Conservation (phyloP, 306 rosid species). For the Bauhinia variegata region DNA sequence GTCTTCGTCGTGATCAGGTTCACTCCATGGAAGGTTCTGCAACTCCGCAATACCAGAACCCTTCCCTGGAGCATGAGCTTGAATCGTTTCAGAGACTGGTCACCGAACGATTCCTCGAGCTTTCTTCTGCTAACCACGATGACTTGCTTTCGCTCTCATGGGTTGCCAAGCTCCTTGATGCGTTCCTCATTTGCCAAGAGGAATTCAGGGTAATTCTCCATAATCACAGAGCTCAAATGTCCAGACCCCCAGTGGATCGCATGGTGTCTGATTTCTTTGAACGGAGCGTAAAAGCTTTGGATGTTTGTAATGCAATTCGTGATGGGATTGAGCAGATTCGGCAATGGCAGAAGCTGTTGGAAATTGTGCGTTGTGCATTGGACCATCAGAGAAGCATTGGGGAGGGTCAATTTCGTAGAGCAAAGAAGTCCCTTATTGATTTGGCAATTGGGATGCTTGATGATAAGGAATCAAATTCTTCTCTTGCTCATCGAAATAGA, state of each 20-base stretch:
- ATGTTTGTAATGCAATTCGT: constrained; percentile 83
- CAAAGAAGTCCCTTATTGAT: constrained; percentile 81
- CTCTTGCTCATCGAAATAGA: constrained; percentile 65
- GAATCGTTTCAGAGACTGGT: constrained; percentile 68
- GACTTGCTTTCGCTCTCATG: constrained; percentile 71
- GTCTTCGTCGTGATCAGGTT: constrained; percentile 48
- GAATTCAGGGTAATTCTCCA: constrained; percentile 62
- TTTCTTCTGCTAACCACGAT: constrained; percentile 39
- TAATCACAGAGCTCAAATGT: constrained; percentile 32
- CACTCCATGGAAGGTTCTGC: constrained; percentile 59
- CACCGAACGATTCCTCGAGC: constrained; percentile 50
- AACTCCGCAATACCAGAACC: background rate
- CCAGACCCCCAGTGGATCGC: constrained; percentile 62
- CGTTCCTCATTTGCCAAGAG: constrained; percentile 65
- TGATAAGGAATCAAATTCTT: constrained; percentile 64
- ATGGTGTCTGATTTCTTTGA: constrained; percentile 72
- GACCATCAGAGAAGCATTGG: constrained; percentile 58
- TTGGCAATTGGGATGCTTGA: constrained; percentile 84
- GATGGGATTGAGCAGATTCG: constrained; percentile 86
- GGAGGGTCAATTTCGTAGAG: constrained; percentile 88
- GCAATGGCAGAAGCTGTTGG: constrained; percentile 76
- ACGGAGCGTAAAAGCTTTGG: constrained; percentile 80
- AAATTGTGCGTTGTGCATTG: constrained; percentile 77
- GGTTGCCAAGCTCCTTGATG: constrained; percentile 72
- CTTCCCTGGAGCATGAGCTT: constrained; percentile 50